phyloP scores from a whole-genome alignment of 805 yeast species.

The Ascoidea tarda region DNA sequence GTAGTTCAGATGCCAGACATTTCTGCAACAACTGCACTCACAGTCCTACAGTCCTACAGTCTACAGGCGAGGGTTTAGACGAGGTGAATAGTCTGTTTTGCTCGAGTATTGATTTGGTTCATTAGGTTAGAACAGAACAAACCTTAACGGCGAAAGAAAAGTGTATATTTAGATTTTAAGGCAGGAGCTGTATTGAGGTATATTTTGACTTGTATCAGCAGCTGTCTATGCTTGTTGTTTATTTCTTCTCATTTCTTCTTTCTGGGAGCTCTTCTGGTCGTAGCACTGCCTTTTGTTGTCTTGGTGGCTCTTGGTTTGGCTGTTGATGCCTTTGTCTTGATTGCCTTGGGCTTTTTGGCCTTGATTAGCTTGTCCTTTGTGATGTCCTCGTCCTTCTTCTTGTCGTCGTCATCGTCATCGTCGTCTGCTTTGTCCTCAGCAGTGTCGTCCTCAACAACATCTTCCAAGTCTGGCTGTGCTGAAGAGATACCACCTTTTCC shows the following conservation, averaged over 20 bases:
- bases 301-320: neutral
- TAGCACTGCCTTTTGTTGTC: neutral
- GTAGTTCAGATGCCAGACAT: no score
- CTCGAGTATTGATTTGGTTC: no score
- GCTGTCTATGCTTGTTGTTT: no score
- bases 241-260: neutral
- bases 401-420: slow-evolving; percentile 15
- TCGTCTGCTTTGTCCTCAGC: slow-evolving; percentile 23
- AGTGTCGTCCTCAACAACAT: slow-evolving; percentile 47
- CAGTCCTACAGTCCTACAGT: no score
- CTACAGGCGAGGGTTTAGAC: no score
- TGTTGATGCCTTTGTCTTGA: slow-evolving; percentile 10
- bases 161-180: no score
- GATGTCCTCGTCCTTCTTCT: slow-evolving; percentile 19
- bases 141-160: no score
- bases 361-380: slow-evolving; percentile 54
- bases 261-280: slow-evolving; percentile 6
- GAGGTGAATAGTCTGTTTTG: no score
- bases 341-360: slow-evolving; percentile 19
- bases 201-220: no score
- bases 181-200: no score
- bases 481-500: slow-evolving; percentile 14
- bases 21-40: no score
- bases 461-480: slow-evolving; percentile 54
- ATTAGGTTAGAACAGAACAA: no score